Evolutionary conservation across 2,329 filamentous ascomycete genomes (phyloP), one percentile per base, ranked within the genome.

Genomic region (Fusarium virguliforme): DNA sequence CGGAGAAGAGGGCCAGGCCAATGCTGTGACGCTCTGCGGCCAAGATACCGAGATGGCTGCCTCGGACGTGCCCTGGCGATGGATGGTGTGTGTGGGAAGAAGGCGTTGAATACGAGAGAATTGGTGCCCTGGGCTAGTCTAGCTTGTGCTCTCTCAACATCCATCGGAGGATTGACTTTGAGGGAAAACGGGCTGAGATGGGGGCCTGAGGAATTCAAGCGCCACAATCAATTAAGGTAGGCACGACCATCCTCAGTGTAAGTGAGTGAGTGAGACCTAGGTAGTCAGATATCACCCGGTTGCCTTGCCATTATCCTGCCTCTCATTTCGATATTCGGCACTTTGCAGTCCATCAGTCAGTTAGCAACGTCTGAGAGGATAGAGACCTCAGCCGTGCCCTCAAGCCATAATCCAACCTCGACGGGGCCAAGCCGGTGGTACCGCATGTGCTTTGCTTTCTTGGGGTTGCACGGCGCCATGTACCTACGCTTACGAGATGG

Each of bases 31-130:
- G 34, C 30, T 38, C 8, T 53, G 64, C 64, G 50, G 50, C 34
- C 53, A 67, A 64, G 68, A 60, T 70, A 38, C 43, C 54, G 56
- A 62, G 51, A 68, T 55, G 34, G 56, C 57, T 71, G 60, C 67
- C 56, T 69, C 54, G 43, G 68, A 24, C 22, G 53, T 34, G 51
- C 24, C 8, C 26, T 50, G 60, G n/a, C 13, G 43, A 48, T 48
- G 24, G 32, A 43, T 72, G 69, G 69, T 70, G 70, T 70, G 70
- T 72, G 65, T 50, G 64, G 62, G 9, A 46, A 28, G 57, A 64
- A 41, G 73, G 65, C 62, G 59, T 67, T 74, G 73, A 74, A 75
- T 75, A 75, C 73, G 73, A 75, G 73, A 60, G 58, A 68, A 66
- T 75, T 18, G 71, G 48, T 70, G 62, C 61, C 43, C 50, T 65